Evolutionary conservation across 768 basidiomycete species (phyloP).

Genomic region (Termitomyces sp.): DNA sequence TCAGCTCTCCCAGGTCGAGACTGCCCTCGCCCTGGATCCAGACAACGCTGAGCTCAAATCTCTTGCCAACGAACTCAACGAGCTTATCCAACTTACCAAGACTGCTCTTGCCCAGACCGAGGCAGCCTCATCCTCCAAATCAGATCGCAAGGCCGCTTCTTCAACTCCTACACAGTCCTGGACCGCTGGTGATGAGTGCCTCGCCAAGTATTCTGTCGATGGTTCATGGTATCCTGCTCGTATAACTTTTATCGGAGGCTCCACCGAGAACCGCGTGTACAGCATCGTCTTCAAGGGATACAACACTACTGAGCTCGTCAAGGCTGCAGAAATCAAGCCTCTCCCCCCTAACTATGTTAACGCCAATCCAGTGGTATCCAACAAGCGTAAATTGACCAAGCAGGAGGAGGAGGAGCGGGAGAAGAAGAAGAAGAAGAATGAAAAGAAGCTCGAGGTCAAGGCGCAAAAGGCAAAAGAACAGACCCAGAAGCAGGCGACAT

Average conservation of each 20-base stretch:
- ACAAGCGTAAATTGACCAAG: conserved; percentile 75
- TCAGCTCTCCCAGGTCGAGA: conserved; percentile 83
- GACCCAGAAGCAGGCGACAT: conserved; percentile 72
- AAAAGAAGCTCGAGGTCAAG: conserved; percentile 82
- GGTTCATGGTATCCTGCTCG: conserved; percentile 85
- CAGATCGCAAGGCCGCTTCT: conserved; percentile 51
- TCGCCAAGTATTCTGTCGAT: conserved; percentile 83
- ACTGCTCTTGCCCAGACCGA: conserved; percentile 64
- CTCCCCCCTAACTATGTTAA: conserved; percentile 54
- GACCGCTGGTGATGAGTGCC: conserved; percentile 79
- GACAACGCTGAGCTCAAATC: conserved; percentile 66
- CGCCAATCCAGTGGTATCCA: conserved; percentile 34
- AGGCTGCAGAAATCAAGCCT: conserved; percentile 62
- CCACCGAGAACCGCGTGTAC: conserved; percentile 76
- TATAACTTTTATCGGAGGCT: conserved; percentile 79
- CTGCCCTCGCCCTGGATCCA: conserved; percentile 71
- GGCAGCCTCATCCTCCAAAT: conserved; percentile 54
- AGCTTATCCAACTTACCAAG: conserved; percentile 80
- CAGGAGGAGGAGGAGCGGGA: conserved; percentile 86
- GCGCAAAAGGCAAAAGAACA: conserved; percentile 90
- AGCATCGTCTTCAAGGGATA: conserved; percentile 90
- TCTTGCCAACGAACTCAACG: conserved; percentile 70
- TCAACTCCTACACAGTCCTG: conserved; percentile 51
- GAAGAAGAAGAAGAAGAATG: conserved; percentile 90
- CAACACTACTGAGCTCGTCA: conserved; percentile 84